Percentiles rank a stretch among this genome's conserved stretches.
phyloP scores from a whole-genome alignment of 306 rosid genomes.

The Vigna mungo region DNA sequence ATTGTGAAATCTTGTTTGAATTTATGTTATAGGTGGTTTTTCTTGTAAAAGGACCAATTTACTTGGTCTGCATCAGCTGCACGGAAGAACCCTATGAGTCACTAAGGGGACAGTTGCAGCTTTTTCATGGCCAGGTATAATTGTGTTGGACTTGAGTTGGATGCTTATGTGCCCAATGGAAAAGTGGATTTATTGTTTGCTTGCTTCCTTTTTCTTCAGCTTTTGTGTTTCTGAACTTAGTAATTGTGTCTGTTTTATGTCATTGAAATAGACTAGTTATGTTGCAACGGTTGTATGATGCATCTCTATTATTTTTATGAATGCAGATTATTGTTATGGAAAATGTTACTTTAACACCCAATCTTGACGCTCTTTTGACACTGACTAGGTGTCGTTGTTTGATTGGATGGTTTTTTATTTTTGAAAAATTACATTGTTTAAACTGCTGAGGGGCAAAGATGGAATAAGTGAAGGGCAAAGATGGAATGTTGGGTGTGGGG shows the following conservation, averaged over 20 bases:
- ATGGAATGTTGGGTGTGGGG: too few species aligned
- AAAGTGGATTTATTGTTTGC: conserved; percentile 26
- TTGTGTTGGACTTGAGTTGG: conserved; percentile 32
- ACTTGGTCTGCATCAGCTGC: conserved; percentile 94
- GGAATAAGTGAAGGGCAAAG: too few species aligned
- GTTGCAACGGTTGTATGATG: conserved; percentile 39
- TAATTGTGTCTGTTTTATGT: not conserved
- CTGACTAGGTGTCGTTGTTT: too few species aligned
- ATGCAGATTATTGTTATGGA: conserved; percentile 97
- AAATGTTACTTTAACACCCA: too few species aligned
- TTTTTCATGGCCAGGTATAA: conserved; percentile 90
- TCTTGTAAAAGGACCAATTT: conserved; percentile 96
- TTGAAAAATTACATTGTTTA: too few species aligned
- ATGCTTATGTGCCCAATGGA: conserved; percentile 15
- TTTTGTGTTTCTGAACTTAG: conserved; percentile 26
- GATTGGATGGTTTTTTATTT: too few species aligned
- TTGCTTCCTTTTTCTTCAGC: conserved; percentile 36
- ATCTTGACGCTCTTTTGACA: too few species aligned
- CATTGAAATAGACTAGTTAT: conserved; percentile 27
- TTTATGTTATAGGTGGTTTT: conserved; percentile 73
- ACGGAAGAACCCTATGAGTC: conserved; percentile 95
- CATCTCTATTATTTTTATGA: conserved; percentile 40
- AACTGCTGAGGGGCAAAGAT: too few species aligned
- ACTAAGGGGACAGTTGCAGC: conserved; percentile 82
- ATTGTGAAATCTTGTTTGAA: conserved; percentile 32